Conservation (phyloP, 768 basidiomycete species). For the Podaxis sp. region DNA sequence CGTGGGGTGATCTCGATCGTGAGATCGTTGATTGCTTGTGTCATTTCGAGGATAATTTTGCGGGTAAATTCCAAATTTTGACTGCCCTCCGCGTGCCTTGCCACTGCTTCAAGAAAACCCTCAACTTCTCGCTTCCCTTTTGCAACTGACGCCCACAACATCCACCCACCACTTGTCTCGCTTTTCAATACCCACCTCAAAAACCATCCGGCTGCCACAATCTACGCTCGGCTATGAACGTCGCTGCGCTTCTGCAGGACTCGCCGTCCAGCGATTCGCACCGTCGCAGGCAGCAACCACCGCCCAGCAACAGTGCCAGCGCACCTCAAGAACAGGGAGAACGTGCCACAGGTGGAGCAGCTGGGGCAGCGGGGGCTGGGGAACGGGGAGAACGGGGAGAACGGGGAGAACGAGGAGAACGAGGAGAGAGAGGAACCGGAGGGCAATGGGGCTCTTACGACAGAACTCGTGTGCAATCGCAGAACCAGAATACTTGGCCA, state of each 20-base stretch:
- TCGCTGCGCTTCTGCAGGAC: conserved; percentile 21
- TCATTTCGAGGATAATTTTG: conserved; percentile 19
- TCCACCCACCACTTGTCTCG: background rate
- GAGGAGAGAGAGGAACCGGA: conserved; percentile 5
- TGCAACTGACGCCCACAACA: conserved; percentile 11
- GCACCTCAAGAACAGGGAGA: conserved; percentile 4
- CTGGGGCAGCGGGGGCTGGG: background rate
- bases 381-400: background rate
- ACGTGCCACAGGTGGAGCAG: conserved; percentile 1
- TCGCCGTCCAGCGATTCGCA: conserved; percentile 19
- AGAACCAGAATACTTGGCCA: conserved; percentile 15
- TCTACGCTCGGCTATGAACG: conserved; percentile 18
- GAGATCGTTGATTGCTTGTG: conserved; percentile 21
- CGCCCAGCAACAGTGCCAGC: conserved; percentile 3
- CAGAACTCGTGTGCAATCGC: conserved; percentile 13
- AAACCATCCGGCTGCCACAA: background rate
- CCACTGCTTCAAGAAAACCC: conserved; percentile 10
- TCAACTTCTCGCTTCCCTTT: conserved; percentile 13
- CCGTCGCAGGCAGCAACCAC: conserved; percentile 9
- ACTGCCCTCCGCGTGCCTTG: conserved; percentile 18
- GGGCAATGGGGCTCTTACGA: conserved; percentile 11
- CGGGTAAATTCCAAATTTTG: conserved; percentile 19
- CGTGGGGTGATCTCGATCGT: conserved; percentile 22
- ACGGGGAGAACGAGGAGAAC: conserved; percentile 10
- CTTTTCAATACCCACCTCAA: background rate